phyloP scores from a whole-genome alignment of 2,329 filamentous ascomycete genomes.

The Microdochium nivale region DNA sequence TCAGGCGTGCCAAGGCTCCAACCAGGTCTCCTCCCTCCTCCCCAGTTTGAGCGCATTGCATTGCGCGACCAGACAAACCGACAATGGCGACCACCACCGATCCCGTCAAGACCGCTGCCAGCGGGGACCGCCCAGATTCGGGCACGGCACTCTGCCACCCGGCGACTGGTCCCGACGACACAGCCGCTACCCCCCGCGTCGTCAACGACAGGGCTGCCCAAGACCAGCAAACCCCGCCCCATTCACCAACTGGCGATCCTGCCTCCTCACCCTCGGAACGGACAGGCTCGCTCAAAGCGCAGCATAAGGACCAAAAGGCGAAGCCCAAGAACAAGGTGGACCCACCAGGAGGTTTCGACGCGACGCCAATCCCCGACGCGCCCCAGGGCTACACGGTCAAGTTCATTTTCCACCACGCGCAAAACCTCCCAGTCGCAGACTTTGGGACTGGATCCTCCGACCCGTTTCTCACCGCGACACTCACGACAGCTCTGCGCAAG shows the following conservation, averaged over 20 bases:
- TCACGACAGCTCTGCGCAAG: constrained; percentile 60
- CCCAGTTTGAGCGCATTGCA: too few relatives aligned
- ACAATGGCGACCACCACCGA: too few relatives aligned
- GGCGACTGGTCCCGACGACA: too few relatives aligned
- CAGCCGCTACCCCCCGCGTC: constrained; percentile 3
- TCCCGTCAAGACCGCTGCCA: too few relatives aligned
- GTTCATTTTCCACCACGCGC: constrained; percentile 74
- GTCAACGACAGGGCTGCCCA: constrained; percentile 29
- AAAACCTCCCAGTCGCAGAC: constrained; percentile 76
- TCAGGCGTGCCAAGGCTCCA: too few relatives aligned
- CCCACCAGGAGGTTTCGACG: constrained; percentile 72
- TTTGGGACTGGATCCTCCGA: constrained; percentile 71
- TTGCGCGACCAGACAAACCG: too few relatives aligned
- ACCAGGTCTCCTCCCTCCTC: too few relatives aligned
- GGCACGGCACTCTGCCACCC: too few relatives aligned
- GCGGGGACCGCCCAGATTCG: too few relatives aligned
- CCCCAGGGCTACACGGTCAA: constrained; percentile 76
- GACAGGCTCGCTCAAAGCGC: constrained; percentile 18
- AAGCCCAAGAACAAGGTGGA: constrained; percentile 30
- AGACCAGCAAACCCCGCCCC: constrained; percentile 2
- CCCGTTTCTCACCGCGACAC: constrained; percentile 71
- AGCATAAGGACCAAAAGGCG: constrained; percentile 25
- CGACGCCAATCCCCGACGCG: constrained; percentile 65
- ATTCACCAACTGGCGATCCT: constrained; percentile 7
- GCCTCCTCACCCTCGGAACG: constrained; percentile 4